Base-by-base conservation (phyloP, 2,329 filamentous ascomycete genomes). In the Sporothrix dimorphospora region DNA sequence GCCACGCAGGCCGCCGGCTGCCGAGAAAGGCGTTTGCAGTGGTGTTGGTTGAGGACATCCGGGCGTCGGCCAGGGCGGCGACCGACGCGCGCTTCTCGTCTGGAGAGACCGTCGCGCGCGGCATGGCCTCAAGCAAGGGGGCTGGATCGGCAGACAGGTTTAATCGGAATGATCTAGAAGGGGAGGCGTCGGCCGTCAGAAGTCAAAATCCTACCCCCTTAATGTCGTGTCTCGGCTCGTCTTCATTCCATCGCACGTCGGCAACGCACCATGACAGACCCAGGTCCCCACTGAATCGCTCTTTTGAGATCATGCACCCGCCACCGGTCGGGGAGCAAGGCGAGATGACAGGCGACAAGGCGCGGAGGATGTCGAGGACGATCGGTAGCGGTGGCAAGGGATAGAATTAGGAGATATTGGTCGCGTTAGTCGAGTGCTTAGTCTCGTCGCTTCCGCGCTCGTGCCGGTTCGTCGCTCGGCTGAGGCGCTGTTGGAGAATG, bases 11-110 rank as follows among this genome's bases (percentile, higher is more conserved):
- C 68, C 78, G 75, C 12, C 75, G 75, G 27, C 74, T 66, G 3
- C 76, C 76, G 47, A 81, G 75, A 70, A 81, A 80, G 27, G 75
- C 71, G 69, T 77, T 78, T 30, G 77, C 77, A 1, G 79, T 80
- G 49, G 76, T 77, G 74, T 80, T 81, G 12, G 78, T 73, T 1
- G 74, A 74, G 1, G 78, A 77, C 73, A 79, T 77, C 38, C 53
- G 55, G 40, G 9, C 45, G 19, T 66, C 69, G 45, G 61, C 19
- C 19, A 27, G 3, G 14, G 45, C 38, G 8, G 21, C 24, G 4
- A 12, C 19, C 7, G 45, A 19, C 47, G 53, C 27, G 3, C 49
- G 53, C 30, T n/a, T 65, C 69, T 69, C 21, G 24, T 49, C 55
- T n/a, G 45, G 72, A 21, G 24, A 63, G 30, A 21, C 42, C 45